A percentile compares a stretch with the other conserved stretches of the same genome.
phyloP scores from a whole-genome alignment of 805 yeast species.

The Ogataea allantospora region DNA sequence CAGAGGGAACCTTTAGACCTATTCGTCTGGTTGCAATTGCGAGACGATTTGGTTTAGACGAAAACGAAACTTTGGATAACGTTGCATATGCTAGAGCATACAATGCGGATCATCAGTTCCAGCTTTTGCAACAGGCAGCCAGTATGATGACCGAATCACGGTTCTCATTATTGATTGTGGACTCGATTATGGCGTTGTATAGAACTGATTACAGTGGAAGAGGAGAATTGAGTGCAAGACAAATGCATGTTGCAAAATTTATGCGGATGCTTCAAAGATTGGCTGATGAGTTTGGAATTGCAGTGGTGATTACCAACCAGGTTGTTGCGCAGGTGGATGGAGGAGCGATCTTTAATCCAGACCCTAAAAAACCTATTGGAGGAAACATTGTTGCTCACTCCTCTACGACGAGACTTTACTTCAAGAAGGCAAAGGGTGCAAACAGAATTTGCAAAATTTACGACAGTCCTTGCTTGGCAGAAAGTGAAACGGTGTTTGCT shows the following conservation, averaged over 20 bases:
- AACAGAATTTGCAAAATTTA: slow-evolving; percentile 92
- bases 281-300: slow-evolving; percentile 97
- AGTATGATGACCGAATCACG: slow-evolving; percentile 95
- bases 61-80: slow-evolving; percentile 91
- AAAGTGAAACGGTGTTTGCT: slow-evolving; percentile 91
- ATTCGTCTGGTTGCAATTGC: slow-evolving; percentile 87
- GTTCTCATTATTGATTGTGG: slow-evolving; percentile 88
- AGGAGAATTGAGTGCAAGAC: slow-evolving; percentile 94
- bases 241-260: slow-evolving; percentile 88
- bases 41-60: slow-evolving; percentile 84
- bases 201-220: slow-evolving; percentile 94
- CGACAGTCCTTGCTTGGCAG: slow-evolving; percentile 96
- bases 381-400: slow-evolving; percentile 97
- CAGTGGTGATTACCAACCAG: slow-evolving; percentile 92
- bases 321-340: slow-evolving; percentile 97
- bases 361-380: slow-evolving; percentile 97
- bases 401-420: slow-evolving; percentile 87
- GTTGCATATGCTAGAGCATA: slow-evolving; percentile 97
- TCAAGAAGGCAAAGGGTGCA: slow-evolving; percentile 88
- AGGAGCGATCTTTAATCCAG: slow-evolving; percentile 86
- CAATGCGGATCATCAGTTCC: slow-evolving; percentile 94
- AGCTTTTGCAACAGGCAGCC: slow-evolving; percentile 84
- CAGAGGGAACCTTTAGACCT: slow-evolving; percentile 97
- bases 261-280: slow-evolving; percentile 88
- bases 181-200: slow-evolving; percentile 93